These are phyloP conservation scores for Myrica gale DNA, from an alignment of 306 rosid genomes.

Conservation along the genomic window DNA sequence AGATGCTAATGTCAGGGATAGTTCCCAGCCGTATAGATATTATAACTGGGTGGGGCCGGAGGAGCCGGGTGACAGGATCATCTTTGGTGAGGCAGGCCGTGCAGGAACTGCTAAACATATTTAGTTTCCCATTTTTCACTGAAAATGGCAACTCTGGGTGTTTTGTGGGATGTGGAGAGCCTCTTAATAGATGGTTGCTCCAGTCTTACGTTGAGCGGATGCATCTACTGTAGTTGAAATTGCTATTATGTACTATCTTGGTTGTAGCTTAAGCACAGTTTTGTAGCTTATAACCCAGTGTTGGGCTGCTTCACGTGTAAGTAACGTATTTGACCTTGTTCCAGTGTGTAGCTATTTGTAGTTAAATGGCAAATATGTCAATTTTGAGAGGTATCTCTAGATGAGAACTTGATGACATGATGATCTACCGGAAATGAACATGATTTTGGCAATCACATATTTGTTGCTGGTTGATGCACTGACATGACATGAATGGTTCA, in stretches of 20 bases:
- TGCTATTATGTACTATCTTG: constrained; percentile 3
- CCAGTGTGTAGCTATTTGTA: constrained; percentile 17
- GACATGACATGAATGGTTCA: neutral
- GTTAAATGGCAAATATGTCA: constrained; percentile 14
- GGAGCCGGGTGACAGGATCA: constrained; percentile 84
- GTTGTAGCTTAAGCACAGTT: constrained; percentile 35
- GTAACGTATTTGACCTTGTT: constrained; percentile 20
- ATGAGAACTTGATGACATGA: neutral
- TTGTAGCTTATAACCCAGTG: constrained; percentile 36
- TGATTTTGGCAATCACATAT: neutral
- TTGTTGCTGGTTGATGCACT: neutral
- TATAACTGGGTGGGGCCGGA: constrained; percentile 93
- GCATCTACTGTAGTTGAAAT: constrained; percentile 66
- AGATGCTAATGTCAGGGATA: constrained; percentile 69
- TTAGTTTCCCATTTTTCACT: constrained; percentile 80
- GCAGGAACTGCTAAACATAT: constrained; percentile 61
- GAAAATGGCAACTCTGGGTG: constrained; percentile 92
- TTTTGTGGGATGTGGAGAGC: constrained; percentile 88
- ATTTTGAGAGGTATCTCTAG: neutral
- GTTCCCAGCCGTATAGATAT: constrained; percentile 83
- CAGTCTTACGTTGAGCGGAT: constrained; percentile 83
- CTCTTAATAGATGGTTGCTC: constrained; percentile 75
- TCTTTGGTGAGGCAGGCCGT: constrained; percentile 87
- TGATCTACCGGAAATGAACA: neutral
- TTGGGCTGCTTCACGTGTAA: constrained; percentile 17